phyloP scores from a whole-genome alignment of 2,329 filamentous ascomycete species.

The Chaetomiaceae sp. region DNA sequence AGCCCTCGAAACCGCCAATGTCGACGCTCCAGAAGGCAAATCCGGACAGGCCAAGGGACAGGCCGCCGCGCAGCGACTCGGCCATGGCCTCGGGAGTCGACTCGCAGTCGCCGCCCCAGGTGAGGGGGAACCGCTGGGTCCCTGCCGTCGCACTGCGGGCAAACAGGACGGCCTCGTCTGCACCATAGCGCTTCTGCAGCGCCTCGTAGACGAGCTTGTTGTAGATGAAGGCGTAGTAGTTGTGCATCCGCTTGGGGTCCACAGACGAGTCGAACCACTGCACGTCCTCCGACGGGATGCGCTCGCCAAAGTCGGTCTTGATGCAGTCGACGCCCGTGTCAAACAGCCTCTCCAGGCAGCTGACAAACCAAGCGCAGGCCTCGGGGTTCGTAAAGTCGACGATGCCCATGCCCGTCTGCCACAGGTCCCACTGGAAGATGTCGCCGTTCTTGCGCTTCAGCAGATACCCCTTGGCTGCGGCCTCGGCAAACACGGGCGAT shows the following conservation, averaged over 20 bases:
- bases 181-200: slow-evolving; percentile 50
- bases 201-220: slow-evolving; percentile 67
- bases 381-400: slow-evolving; percentile 71
- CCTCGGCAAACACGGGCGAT: slow-evolving; percentile 60
- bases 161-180: slow-evolving; percentile 58
- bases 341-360: slow-evolving; percentile 59
- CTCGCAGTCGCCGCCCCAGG: slow-evolving; percentile 73
- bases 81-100: slow-evolving; percentile 69
- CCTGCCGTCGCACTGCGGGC: slow-evolving; percentile 64
- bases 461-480: slow-evolving; percentile 62
- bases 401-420: slow-evolving; percentile 73
- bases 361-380: slow-evolving; percentile 60
- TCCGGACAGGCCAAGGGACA: slow-evolving; percentile 29
- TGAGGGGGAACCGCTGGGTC: slow-evolving; percentile 63
- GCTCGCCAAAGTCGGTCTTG: slow-evolving; percentile 74
- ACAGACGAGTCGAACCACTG: slow-evolving; percentile 56
- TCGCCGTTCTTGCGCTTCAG: slow-evolving; percentile 65
- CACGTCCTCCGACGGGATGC: slow-evolving; percentile 62
- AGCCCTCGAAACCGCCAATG: slow-evolving; percentile 56
- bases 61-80: slow-evolving; percentile 44
- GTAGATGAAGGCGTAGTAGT: slow-evolving; percentile 71
- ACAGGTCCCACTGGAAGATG: slow-evolving; percentile 72
- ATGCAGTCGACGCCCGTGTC: slow-evolving; percentile 66
- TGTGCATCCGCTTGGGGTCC: slow-evolving; percentile 67
- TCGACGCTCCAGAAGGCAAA: slow-evolving; percentile 32